Evolutionary conservation across 306 rosid species (phyloP).

Genomic region (Corylus americana): DNA sequence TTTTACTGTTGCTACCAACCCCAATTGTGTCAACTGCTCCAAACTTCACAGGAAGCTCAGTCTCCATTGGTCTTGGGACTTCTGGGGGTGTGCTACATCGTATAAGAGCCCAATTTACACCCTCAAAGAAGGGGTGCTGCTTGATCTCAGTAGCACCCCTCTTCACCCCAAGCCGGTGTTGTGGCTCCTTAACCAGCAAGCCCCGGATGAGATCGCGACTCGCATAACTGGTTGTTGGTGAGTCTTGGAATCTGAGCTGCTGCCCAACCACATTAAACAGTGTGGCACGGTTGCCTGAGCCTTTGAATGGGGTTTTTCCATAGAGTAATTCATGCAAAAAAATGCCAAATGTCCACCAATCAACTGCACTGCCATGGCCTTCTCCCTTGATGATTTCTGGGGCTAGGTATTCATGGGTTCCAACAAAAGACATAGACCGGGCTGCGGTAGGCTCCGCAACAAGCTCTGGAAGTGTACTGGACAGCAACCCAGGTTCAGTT

Average conservation of each 20-base stretch:
- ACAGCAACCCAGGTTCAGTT: conserved; percentile 59
- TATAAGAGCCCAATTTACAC: conserved; percentile 92
- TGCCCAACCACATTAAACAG: conserved; percentile 94
- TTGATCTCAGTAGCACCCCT: conserved; percentile 93
- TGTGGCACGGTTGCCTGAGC: conserved; percentile 93
- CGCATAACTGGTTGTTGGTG: conserved; percentile 77
- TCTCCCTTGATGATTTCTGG: conserved; percentile 97
- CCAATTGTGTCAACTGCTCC: conserved; percentile 54
- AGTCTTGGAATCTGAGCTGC: conserved; percentile 76
- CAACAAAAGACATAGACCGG: conserved; percentile 96
- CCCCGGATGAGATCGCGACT: conserved; percentile 82
- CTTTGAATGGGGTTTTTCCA: conserved; percentile 98
- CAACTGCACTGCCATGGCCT: conserved; percentile 99
- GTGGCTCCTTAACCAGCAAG: conserved; percentile 88
- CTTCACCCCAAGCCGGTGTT: conserved; percentile 85
- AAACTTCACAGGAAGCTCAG: conserved; percentile 58
- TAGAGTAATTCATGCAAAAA: conserved; percentile 90
- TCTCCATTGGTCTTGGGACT: conserved; percentile 78
- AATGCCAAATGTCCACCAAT: conserved; percentile 99
- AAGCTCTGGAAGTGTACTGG: conserved; percentile 86
- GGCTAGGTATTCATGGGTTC: conserved; percentile 97
- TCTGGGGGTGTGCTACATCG: conserved; percentile 95
- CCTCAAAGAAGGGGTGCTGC: conserved; percentile 93
- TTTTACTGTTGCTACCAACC: conserved; percentile 69
- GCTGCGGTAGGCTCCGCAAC: conserved; percentile 98